Evolutionary conservation across 1,139 yeast species (phyloP), one percentile per base, ranked within the genome.

Genomic region (Arxiozyma slooffiae): DNA sequence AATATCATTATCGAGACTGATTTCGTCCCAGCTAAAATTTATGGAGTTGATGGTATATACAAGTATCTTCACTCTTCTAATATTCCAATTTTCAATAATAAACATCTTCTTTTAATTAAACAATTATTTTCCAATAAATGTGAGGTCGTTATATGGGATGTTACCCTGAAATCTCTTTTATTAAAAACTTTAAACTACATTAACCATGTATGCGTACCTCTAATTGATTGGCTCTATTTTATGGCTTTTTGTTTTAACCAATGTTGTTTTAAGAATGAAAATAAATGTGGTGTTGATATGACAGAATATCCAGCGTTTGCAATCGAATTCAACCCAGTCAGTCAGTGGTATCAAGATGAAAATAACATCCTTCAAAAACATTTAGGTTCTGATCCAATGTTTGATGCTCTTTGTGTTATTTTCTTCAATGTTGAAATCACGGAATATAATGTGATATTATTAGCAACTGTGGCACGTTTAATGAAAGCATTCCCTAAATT

Each of bases 21-120:
- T 0, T 88, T 80, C 67, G 94, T 82, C 55, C 87, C 90, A 1
- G 79, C 92, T 0, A 77, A 87, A 62, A 74, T 85, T 1, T 84
- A 79, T 57, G 67, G 84, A 2, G 61, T 80, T 1, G 67, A 71
- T 36, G 95, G 95, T 7, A 59, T 86, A 9, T 61, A 78, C 16
- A 58, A 68, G 7, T 90, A 87, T 0, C 61, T 67, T 38, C 57
- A 53, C 46, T 60, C 52, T 57, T 61, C 8, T 55, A 70, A 58
- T 50, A 70, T 57, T 51, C 54, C 74, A 40, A 57, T 81, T 59
- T 16, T 42, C 14, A 38, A 58, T 39, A 4, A 69, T 54, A 51
- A 51, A 11, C 62, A 71, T 40, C 50, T 73, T 2, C 39, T 48
- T 1, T 52, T 66, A 3, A 62, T 84, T 36, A 57, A 70, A 18